Conservation (phyloP, 106 monocot species). For the Gastrodia elata region DNA sequence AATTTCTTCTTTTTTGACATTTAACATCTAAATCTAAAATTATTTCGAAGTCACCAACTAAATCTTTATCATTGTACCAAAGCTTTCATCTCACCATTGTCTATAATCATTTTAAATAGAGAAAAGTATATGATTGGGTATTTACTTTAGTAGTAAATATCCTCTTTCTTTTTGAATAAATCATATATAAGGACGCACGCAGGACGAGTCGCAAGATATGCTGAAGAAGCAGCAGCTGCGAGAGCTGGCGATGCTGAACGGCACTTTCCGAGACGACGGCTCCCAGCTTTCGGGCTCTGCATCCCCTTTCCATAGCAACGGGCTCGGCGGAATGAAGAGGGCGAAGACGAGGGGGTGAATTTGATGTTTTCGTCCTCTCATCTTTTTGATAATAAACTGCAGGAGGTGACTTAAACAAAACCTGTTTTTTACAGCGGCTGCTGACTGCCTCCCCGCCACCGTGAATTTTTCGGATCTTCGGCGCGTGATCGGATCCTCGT, state of each 20-base stretch:
- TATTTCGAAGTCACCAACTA: too few species aligned
- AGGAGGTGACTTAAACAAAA: too few species aligned
- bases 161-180: too few species aligned
- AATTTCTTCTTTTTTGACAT: too few species aligned
- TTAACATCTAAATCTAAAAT: too few species aligned
- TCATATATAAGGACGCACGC: neutral
- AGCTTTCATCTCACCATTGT: neutral
- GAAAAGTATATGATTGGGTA: too few species aligned
- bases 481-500: neutral
- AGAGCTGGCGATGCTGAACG: slow-evolving; percentile 87
- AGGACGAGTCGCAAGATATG: slow-evolving; percentile 95
- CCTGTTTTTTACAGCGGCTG: neutral
- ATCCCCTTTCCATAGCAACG: slow-evolving; percentile 80
- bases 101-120: too few species aligned
- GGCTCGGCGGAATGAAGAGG: slow-evolving; percentile 87
- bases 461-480: neutral
- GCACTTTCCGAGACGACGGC: slow-evolving; percentile 77
- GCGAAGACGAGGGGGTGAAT: slow-evolving; percentile 73
- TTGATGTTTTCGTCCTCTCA: slow-evolving; percentile 14
- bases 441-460: neutral
- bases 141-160: too few species aligned
- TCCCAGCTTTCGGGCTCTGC: slow-evolving; percentile 62
- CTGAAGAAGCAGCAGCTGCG: slow-evolving; percentile 94
- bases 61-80: neutral
- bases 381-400: too few species aligned